phyloP scores from a whole-genome alignment of 1,284 basidiomycete species.

The Leccinum angustisporum region DNA sequence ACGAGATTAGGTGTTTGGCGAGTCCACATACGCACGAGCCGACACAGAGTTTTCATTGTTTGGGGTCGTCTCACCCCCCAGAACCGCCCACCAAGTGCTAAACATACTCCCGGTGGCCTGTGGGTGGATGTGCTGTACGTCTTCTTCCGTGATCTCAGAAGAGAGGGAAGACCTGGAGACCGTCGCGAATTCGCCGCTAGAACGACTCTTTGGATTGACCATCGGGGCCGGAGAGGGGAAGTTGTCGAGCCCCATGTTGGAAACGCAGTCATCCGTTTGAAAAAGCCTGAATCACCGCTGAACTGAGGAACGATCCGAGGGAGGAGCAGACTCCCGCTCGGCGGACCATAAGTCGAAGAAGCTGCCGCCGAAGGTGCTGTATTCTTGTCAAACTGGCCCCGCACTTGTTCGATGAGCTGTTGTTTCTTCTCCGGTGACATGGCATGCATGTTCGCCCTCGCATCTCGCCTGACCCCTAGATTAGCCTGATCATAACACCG shows the following conservation, averaged over 20 bases:
- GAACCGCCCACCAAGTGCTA: slow-evolving; percentile 69
- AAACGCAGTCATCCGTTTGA: slow-evolving; percentile 71
- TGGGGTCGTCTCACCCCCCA: slow-evolving; percentile 51
- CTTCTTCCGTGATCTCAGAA: slow-evolving; percentile 36
- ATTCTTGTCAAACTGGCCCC: slow-evolving; percentile 30
- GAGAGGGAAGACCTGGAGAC: slow-evolving; percentile 15
- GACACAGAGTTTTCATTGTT: slow-evolving; percentile 45
- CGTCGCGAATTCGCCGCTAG: slow-evolving; percentile 41
- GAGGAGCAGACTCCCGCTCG: slow-evolving; percentile 52
- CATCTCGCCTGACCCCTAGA: slow-evolving; percentile 71
- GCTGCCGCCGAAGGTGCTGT: slow-evolving; percentile 31
- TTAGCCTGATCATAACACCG: slow-evolving; percentile 50
- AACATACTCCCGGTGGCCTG: slow-evolving; percentile 76
- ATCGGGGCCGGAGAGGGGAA: slow-evolving; percentile 34
- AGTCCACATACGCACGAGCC: slow-evolving; percentile 60
- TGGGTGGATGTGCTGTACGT: slow-evolving; percentile 48
- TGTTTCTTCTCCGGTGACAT: slow-evolving; percentile 67
- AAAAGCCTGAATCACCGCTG: slow-evolving; percentile 64
- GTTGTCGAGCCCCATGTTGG: slow-evolving; percentile 56
- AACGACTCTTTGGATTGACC: slow-evolving; percentile 33
- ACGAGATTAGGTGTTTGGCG: slow-evolving; percentile 75
- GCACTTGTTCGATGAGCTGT: slow-evolving; percentile 60
- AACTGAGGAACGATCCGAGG: slow-evolving; percentile 66
- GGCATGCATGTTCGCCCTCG: slow-evolving; percentile 64
- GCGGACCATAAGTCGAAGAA: slow-evolving; percentile 59